A percentile compares a stretch with the other conserved stretches of the same genome.
phyloP scores from a whole-genome alignment of 306 rosid genomes.

The Lupinus albus region DNA sequence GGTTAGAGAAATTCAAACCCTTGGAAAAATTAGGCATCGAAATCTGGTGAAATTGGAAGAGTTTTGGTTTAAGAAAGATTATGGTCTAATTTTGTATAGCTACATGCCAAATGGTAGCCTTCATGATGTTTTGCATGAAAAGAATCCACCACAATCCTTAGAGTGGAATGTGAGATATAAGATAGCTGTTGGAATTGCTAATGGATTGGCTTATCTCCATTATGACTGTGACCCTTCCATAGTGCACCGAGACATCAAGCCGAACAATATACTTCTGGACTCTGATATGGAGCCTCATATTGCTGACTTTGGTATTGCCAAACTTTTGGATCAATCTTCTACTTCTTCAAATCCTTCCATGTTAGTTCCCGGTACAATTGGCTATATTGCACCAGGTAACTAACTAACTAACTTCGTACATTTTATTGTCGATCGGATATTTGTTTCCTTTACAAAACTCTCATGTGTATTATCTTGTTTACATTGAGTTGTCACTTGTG shows the following conservation, averaged over 20 bases:
- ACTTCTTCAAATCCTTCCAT: conserved; percentile 45
- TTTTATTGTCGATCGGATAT: not conserved
- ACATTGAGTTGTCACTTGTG: conserved; percentile 11
- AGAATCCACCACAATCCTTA: conserved; percentile 48
- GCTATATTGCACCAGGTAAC: conserved; percentile 87
- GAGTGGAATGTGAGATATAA: conserved; percentile 68
- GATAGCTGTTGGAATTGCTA: conserved; percentile 75
- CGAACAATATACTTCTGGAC: conserved; percentile 77
- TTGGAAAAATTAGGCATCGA: conserved; percentile 70
- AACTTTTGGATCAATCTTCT: conserved; percentile 67
- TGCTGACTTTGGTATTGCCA: conserved; percentile 84
- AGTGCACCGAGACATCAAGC: conserved; percentile 86
- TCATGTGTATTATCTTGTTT: conserved; percentile 8
- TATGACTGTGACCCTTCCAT: conserved; percentile 77
- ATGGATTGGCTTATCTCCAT: conserved; percentile 80
- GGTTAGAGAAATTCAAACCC: conserved; percentile 69
- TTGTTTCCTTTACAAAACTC: conserved; percentile 9
- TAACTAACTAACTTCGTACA: conserved; percentile 39
- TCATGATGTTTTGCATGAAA: conserved; percentile 70
- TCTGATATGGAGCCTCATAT: conserved; percentile 82
- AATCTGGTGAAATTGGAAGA: conserved; percentile 72
- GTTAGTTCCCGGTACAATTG: conserved; percentile 65
- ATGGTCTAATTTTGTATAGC: conserved; percentile 68
- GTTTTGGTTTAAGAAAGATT: conserved; percentile 62
- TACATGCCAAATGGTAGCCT: conserved; percentile 90